Evolutionary conservation across 306 rosid species (phyloP).

Genomic region (Hylodesmum podocarpum): DNA sequence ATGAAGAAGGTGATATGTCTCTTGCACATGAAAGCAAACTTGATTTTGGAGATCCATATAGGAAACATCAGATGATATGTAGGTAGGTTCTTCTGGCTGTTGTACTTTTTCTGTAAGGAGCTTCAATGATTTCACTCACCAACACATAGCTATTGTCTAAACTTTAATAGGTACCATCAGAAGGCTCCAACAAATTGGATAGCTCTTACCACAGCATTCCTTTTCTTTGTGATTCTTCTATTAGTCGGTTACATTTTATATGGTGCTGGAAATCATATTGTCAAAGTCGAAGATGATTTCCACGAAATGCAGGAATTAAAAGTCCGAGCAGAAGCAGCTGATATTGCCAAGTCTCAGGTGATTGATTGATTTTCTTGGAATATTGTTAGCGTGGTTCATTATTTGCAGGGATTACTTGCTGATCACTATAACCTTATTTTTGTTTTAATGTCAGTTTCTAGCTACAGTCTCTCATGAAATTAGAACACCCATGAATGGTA

Average conservation of each 20-base stretch:
- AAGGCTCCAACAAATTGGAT: constrained; percentile 77
- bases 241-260: constrained; percentile 83
- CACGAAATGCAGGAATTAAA: constrained; percentile 65
- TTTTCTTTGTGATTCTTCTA: constrained; percentile 71
- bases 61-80: constrained; percentile 87
- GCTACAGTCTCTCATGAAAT: constrained; percentile 97
- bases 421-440: constrained; percentile 13
- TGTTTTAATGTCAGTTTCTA: constrained; percentile 59
- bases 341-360: constrained; percentile 93
- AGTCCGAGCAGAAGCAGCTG: constrained; percentile 87
- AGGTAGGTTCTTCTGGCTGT: constrained; percentile 50
- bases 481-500: constrained; percentile 93
- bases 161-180: constrained; percentile 76
- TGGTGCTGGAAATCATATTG: constrained; percentile 84
- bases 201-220: constrained; percentile 62
- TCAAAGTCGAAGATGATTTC: constrained; percentile 91
- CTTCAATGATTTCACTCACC: neutral
- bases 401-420: constrained; percentile 21
- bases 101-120: neutral
- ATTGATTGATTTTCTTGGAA: constrained; percentile 21
- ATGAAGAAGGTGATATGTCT: constrained; percentile 68
- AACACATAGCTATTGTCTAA: constrained; percentile 14
- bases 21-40: constrained; percentile 73
- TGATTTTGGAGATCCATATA: constrained; percentile 89
- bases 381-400: constrained; percentile 11